A percentile compares a stretch with the other conserved stretches of the same genome.
These are phyloP conservation scores for Cercospora sp. DNA, from an alignment of 2,329 filamentous ascomycete genomes.

Conservation along the genomic window DNA sequence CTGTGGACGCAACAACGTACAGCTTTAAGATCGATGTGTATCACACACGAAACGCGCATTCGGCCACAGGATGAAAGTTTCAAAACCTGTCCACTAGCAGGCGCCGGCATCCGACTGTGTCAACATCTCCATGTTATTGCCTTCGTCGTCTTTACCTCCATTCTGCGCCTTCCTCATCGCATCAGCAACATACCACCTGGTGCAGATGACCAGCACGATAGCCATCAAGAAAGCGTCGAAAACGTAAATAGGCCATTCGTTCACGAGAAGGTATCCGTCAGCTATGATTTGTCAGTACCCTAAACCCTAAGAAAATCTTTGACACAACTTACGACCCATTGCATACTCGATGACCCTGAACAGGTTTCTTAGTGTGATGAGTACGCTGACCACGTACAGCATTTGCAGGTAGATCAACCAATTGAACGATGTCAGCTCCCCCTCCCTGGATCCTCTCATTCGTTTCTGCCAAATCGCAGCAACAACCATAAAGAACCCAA, in stretches of 20 bases:
- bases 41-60: not conserved
- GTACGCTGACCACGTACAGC: conserved; percentile 46
- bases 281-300: not conserved
- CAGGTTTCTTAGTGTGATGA: conserved; percentile 53
- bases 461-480: conserved; percentile 35
- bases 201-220: conserved; percentile 2
- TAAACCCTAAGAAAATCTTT: not conserved
- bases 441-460: conserved; percentile 16
- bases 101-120: not conserved
- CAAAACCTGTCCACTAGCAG: not conserved
- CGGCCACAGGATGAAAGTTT: not conserved
- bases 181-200: not conserved
- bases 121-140: not conserved
- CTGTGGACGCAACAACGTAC: not conserved
- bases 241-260: conserved; percentile 30
- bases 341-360: conserved; percentile 54
- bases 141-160: not conserved
- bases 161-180: not conserved
- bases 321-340: conserved; percentile 38
- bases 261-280: conserved; percentile 47
- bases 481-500: conserved; percentile 50
- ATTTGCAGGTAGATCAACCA: conserved; percentile 46
- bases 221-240: conserved; percentile 21
- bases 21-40: not conserved
- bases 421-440: not conserved